phyloP scores from a whole-genome alignment of 345 rosid species.

The Euphorbia lathyris region DNA sequence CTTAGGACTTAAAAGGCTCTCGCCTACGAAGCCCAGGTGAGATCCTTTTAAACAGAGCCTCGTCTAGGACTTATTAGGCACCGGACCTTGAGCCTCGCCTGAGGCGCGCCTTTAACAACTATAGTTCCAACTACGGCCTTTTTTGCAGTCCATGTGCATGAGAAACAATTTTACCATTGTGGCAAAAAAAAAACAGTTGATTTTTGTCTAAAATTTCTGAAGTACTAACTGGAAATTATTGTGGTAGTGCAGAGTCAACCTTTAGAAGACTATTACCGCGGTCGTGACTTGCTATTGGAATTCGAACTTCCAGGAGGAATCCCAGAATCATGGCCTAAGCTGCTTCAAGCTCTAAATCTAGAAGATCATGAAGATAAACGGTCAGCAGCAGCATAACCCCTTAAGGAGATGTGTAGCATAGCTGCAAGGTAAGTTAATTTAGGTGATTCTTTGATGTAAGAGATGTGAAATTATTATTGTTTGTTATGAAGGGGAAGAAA shows the following conservation, averaged over 20 bases:
- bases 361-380: slow-evolving; percentile 53
- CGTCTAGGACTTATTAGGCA: too few relatives aligned
- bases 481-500: slow-evolving; percentile 7
- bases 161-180: too few relatives aligned
- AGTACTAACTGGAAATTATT: not conserved
- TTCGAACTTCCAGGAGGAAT: slow-evolving; percentile 97
- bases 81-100: too few relatives aligned
- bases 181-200: not conserved
- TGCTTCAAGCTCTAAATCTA: slow-evolving; percentile 81
- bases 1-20: too few relatives aligned
- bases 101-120: too few relatives aligned
- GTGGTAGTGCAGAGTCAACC: slow-evolving; percentile 72
- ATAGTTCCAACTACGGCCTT: too few relatives aligned
- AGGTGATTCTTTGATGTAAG: slow-evolving; percentile 56
- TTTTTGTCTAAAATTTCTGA: not conserved
- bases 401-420: slow-evolving; percentile 3
- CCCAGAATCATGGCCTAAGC: slow-evolving; percentile 93
- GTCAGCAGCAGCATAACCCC: slow-evolving; percentile 61
- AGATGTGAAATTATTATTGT: slow-evolving; percentile 24
- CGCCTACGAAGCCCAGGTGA: too few relatives aligned
- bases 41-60: too few relatives aligned
- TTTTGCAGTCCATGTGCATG: not conserved
- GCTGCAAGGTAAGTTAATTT: slow-evolving; percentile 28
- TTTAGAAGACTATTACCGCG: slow-evolving; percentile 82
- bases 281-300: slow-evolving; percentile 72